phyloP scores from a whole-genome alignment of 345 rosid genomes.

The Ceriops zippeliana region DNA sequence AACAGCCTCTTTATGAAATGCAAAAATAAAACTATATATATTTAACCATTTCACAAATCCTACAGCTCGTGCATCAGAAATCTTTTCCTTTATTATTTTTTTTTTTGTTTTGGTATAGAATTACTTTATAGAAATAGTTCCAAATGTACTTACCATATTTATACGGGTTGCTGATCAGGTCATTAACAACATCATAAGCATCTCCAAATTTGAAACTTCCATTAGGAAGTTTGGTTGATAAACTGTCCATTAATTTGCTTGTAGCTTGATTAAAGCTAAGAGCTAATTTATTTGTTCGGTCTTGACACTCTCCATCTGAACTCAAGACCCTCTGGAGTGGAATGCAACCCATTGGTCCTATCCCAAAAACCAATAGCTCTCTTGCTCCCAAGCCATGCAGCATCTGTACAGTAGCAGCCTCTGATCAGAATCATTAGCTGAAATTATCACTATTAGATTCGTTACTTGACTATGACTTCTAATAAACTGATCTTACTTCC shows the following conservation, averaged over 20 bases:
- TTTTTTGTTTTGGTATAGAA: too few species aligned
- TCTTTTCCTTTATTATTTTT: too few species aligned
- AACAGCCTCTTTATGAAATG: too few species aligned
- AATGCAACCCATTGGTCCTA: conserved; percentile 98
- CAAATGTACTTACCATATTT: conserved; percentile 49
- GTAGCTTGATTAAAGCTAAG: conserved; percentile 58
- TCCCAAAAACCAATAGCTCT: conserved; percentile 75
- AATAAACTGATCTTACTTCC: conserved; percentile 27
- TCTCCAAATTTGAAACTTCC: conserved; percentile 76
- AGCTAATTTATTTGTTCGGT: conserved; percentile 66
- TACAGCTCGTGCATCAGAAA: too few species aligned
- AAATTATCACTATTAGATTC: not conserved
- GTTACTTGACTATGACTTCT: not conserved
- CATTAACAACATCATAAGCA: conserved; percentile 72
- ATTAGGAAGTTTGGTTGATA: conserved; percentile 42
- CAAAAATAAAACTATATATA: too few species aligned
- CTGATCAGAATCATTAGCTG: not conserved
- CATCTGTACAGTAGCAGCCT: conserved; percentile 23
- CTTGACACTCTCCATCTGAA: conserved; percentile 61
- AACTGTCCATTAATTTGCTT: conserved; percentile 35
- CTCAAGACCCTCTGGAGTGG: conserved; percentile 90
- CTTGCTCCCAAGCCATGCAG: conserved; percentile 70
- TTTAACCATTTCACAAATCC: too few species aligned
- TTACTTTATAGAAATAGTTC: too few species aligned
- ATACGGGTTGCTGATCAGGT: conserved; percentile 59